phyloP scores from a whole-genome alignment of 176 grass and related monocot genomes.

The Dendrocalamus sinicus region DNA sequence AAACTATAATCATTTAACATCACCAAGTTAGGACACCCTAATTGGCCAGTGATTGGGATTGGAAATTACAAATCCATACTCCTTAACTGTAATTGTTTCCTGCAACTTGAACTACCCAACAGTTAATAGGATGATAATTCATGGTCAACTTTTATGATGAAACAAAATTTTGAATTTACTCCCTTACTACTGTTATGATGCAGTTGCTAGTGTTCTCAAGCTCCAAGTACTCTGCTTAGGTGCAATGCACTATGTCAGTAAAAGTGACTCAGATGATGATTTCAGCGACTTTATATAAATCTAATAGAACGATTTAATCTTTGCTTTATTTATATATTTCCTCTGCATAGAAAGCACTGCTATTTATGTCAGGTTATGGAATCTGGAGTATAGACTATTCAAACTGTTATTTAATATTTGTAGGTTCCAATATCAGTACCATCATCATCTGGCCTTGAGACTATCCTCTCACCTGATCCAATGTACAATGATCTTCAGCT shows the following conservation, averaged over 20 bases:
- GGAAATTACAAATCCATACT: background rate
- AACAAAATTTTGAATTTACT: background rate
- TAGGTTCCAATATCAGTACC: slow-evolving; percentile 72
- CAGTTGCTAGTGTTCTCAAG: slow-evolving; percentile 9
- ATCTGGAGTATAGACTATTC: slow-evolving; percentile 32
- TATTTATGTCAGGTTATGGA: slow-evolving; percentile 31
- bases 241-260: slow-evolving; percentile 27
- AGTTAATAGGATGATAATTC: slow-evolving; percentile 5
- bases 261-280: slow-evolving; percentile 21
- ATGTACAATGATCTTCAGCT: slow-evolving; percentile 70
- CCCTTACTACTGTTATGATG: background rate
- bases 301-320: background rate
- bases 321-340: slow-evolving; percentile 15
- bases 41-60: background rate
- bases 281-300: slow-evolving; percentile 18
- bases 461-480: slow-evolving; percentile 66
- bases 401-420: slow-evolving; percentile 35
- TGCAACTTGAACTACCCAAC: background rate
- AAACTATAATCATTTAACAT: background rate
- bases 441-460: slow-evolving; percentile 60
- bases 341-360: background rate
- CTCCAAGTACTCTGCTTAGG: slow-evolving; percentile 9
- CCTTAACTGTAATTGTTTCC: slow-evolving; percentile 16
- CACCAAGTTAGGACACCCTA: background rate
- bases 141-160: slow-evolving; percentile 7